Percentiles rank a stretch among this genome's conserved stretches.
Conservation (phyloP, 306 rosid species). For the Glycyrrhiza uralensis region DNA sequence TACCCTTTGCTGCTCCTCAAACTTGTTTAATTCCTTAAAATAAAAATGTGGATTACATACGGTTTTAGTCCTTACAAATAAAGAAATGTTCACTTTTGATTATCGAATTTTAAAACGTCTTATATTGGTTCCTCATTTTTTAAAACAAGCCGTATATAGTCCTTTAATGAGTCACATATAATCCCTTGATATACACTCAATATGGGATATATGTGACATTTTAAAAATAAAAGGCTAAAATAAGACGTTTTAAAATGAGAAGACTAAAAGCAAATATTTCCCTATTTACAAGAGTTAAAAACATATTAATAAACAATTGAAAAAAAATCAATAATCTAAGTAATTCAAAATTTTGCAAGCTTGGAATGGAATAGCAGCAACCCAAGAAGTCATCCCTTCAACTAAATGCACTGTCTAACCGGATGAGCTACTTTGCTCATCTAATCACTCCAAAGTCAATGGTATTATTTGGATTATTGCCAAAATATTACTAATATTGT, state of each 20-base stretch:
- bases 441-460: background rate
- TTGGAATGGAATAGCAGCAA: background rate
- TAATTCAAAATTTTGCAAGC: background rate
- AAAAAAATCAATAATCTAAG: background rate
- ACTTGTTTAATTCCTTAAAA: background rate
- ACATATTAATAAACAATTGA: background rate
- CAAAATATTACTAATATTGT: background rate
- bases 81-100: too few relatives aligned
- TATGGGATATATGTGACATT: too few relatives aligned
- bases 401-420: background rate
- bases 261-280: too few relatives aligned
- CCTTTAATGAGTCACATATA: too few relatives aligned
- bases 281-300: too few relatives aligned
- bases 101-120: too few relatives aligned
- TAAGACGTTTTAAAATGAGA: too few relatives aligned
- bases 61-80: too few relatives aligned
- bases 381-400: background rate
- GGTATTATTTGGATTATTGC: background rate
- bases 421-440: background rate
- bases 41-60: background rate
- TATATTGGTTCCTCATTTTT: too few relatives aligned
- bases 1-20: background rate
- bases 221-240: too few relatives aligned
- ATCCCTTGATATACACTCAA: too few relatives aligned
- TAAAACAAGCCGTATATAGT: too few relatives aligned